phyloP scores from a whole-genome alignment of 1,284 basidiomycete genomes.

The Puccinia horiana region DNA sequence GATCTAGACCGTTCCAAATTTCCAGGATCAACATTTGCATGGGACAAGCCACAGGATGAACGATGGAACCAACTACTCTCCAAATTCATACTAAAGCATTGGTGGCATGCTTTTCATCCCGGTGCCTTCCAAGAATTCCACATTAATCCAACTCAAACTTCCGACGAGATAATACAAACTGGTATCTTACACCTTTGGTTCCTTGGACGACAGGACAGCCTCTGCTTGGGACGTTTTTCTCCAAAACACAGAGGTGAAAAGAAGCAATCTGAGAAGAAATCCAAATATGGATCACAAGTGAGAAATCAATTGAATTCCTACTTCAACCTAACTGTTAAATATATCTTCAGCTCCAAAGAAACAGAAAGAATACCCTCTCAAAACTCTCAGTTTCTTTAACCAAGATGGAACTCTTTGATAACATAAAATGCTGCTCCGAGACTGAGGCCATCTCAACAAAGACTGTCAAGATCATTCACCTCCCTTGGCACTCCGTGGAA shows the following conservation, averaged over 20 bases:
- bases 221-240: not conserved
- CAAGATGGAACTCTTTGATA: too few relatives aligned
- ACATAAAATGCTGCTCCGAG: not conserved
- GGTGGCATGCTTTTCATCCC: not conserved
- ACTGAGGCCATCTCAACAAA: not conserved
- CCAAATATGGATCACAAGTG: conserved; percentile 13
- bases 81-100: conserved; percentile 11
- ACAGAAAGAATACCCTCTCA: too few relatives aligned
- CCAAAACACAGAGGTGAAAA: not conserved
- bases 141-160: not conserved
- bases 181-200: conserved; percentile 22
- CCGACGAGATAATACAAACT: not conserved
- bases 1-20: not conserved
- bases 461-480: too few relatives aligned
- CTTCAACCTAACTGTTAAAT: too few relatives aligned
- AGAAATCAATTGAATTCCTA: too few relatives aligned
- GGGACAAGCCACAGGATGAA: not conserved
- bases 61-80: conserved; percentile 6
- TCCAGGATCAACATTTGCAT: not conserved
- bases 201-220: not conserved
- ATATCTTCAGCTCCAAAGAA: too few relatives aligned
- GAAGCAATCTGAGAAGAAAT: conserved; percentile 3
- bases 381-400: too few relatives aligned
- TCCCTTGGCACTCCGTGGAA: too few relatives aligned
- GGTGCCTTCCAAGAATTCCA: conserved; percentile 1